Conservation (phyloP, 176 grass and related monocot species). For the Cymbopogon citratus region DNA sequence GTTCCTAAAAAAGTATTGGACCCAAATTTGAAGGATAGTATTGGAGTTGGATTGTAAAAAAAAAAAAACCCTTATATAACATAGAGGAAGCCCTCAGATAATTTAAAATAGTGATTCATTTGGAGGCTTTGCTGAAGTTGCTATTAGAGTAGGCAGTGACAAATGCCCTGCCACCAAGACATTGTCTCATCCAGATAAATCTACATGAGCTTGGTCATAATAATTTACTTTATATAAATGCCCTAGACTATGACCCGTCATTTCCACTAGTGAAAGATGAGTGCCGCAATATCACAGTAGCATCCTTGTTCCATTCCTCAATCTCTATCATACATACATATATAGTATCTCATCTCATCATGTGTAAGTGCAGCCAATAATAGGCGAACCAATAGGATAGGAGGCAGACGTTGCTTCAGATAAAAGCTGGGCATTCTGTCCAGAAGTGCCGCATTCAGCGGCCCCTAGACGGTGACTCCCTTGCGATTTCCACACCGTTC, state of each 20-base stretch:
- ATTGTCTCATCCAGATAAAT: neutral
- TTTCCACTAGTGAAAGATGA: conserved; percentile 15
- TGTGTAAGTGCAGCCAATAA: conserved; percentile 29
- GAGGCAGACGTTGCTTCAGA: neutral
- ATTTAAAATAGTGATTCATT: too few relatives aligned
- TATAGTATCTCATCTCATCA: neutral
- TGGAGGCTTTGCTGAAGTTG: too few relatives aligned
- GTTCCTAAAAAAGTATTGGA: too few relatives aligned
- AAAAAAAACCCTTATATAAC: too few relatives aligned
- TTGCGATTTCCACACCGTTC: neutral
- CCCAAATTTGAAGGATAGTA: too few relatives aligned
- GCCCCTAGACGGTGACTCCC: neutral
- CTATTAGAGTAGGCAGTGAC: neutral
- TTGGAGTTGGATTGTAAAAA: too few relatives aligned
- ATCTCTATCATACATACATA: neutral
- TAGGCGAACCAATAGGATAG: neutral
- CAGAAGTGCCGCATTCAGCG: neutral
- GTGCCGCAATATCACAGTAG: neutral
- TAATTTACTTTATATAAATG: neutral
- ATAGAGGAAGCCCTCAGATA: too few relatives aligned
- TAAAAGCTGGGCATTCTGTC: conserved; percentile 1
- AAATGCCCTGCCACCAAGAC: neutral
- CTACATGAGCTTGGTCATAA: neutral
- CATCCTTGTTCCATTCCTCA: neutral
- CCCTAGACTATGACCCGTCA: neutral